Conservation (phyloP, 257 asterid species). For the Paraleonurus japonicus region DNA sequence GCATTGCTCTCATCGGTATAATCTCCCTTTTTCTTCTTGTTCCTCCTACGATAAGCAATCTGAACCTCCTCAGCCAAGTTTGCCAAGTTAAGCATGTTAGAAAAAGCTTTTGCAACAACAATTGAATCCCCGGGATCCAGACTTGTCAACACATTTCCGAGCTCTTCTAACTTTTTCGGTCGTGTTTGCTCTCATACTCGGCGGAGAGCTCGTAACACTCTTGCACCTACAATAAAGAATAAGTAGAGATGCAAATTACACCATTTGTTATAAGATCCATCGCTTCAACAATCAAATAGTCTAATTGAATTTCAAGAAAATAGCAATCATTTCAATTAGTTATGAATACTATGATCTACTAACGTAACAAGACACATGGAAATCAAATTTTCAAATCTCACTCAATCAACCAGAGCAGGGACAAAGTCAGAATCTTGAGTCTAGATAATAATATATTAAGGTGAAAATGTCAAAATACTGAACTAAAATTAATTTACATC, state of each 20-base stretch:
- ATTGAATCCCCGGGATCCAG: slow-evolving; percentile 64
- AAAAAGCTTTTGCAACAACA: slow-evolving; percentile 56
- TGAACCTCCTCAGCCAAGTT: slow-evolving; percentile 72
- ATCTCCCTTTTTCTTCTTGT: slow-evolving; percentile 54
- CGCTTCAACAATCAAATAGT: neutral
- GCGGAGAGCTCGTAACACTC: slow-evolving; percentile 61
- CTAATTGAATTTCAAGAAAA: slow-evolving; percentile 1
- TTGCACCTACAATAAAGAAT: slow-evolving; percentile 41
- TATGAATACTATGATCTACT: slow-evolving; percentile 5
- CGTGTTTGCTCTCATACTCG: slow-evolving; percentile 53
- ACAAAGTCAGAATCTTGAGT: neutral
- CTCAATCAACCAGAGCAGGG: neutral
- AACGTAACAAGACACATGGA: neutral
- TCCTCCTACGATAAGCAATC: slow-evolving; percentile 50
- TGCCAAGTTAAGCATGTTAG: slow-evolving; percentile 69
- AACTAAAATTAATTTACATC: neutral
- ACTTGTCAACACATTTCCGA: slow-evolving; percentile 48
- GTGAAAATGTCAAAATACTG: neutral
- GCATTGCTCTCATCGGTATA: slow-evolving; percentile 58
- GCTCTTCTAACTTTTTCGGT: slow-evolving; percentile 55
- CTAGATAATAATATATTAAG: neutral
- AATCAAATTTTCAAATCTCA: neutral
- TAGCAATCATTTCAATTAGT: neutral
- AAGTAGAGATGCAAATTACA: neutral
- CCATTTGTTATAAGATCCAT: neutral